These are phyloP conservation scores for Daldinia sp. DNA, from an alignment of 2,329 filamentous ascomycete genomes.

Conservation along the genomic window DNA sequence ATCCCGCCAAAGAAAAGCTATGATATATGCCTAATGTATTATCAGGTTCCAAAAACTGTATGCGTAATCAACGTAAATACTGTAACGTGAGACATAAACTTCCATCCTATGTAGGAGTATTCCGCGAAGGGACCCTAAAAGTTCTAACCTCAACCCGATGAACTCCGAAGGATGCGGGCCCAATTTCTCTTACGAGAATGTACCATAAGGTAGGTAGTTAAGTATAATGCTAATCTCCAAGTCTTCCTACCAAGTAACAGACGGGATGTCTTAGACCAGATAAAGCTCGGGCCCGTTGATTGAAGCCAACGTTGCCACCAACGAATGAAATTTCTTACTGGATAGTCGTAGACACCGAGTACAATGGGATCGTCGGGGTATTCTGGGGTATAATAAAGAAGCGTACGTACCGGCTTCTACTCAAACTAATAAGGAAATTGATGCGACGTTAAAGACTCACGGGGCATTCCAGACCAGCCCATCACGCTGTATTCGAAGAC, in stretches of 20 bases:
- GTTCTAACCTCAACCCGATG: background rate
- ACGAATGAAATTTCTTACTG: background rate
- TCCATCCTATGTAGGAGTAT: background rate
- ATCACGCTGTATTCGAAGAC: slow-evolving; percentile 11
- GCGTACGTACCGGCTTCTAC: background rate
- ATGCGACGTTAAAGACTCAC: slow-evolving; percentile 13
- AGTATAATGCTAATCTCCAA: slow-evolving; percentile 7
- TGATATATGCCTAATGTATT: background rate
- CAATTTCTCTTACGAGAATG: background rate
- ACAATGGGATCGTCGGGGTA: background rate
- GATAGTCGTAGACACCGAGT: background rate
- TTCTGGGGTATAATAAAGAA: slow-evolving; percentile 14
- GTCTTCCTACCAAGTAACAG: background rate
- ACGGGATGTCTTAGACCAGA: slow-evolving; percentile 3
- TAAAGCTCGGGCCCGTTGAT: slow-evolving; percentile 1
- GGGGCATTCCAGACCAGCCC: slow-evolving; percentile 20
- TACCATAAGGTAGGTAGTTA: background rate
- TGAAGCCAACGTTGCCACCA: slow-evolving; percentile 18
- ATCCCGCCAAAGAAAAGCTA: slow-evolving; percentile 14
- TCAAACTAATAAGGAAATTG: slow-evolving; percentile 11
- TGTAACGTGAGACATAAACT: background rate
- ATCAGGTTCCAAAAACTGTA: background rate
- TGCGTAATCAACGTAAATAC: background rate
- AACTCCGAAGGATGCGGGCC: background rate
- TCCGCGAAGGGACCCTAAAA: background rate